Conservation (phyloP, 2,329 filamentous ascomycete genomes). For the Polytolypa hystricis region DNA sequence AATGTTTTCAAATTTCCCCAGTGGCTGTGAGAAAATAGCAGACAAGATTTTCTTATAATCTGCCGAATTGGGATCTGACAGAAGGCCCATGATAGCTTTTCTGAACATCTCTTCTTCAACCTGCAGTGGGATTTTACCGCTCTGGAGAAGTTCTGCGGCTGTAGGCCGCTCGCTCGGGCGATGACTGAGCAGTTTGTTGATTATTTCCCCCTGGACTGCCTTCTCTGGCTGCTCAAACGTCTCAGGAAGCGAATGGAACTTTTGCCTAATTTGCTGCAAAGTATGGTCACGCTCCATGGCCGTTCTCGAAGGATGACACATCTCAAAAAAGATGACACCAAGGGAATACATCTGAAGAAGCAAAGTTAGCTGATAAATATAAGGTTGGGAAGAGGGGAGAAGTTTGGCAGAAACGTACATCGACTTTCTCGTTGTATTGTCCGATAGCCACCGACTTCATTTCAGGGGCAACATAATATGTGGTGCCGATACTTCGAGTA, state of each 20-base stretch:
- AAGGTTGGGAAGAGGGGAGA: background rate
- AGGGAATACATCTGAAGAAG: constrained; percentile 87
- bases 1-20: constrained; percentile 69
- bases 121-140: constrained; percentile 76
- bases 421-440: constrained; percentile 85
- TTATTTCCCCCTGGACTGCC: constrained; percentile 60
- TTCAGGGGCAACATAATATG: constrained; percentile 88
- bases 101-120: constrained; percentile 88
- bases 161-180: constrained; percentile 73
- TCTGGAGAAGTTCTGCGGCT: constrained; percentile 69
- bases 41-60: constrained; percentile 84
- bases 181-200: constrained; percentile 69
- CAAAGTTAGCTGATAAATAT: constrained; percentile 12
- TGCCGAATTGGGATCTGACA: constrained; percentile 67
- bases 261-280: constrained; percentile 57
- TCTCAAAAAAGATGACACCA: constrained; percentile 96
- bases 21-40: constrained; percentile 66
- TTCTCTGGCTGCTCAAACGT: constrained; percentile 63
- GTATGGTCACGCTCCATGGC: constrained; percentile 54
- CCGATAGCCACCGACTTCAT: constrained; percentile 63
- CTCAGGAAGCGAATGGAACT: constrained; percentile 56
- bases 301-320: constrained; percentile 59
- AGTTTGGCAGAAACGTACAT: constrained; percentile 43
- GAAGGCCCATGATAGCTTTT: constrained; percentile 64
- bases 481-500: constrained; percentile 57